Evolutionary conservation across 1,284 basidiomycete genomes (phyloP), one percentile per base, ranked within the genome.

Genomic region (Clitocybe nebularis): DNA sequence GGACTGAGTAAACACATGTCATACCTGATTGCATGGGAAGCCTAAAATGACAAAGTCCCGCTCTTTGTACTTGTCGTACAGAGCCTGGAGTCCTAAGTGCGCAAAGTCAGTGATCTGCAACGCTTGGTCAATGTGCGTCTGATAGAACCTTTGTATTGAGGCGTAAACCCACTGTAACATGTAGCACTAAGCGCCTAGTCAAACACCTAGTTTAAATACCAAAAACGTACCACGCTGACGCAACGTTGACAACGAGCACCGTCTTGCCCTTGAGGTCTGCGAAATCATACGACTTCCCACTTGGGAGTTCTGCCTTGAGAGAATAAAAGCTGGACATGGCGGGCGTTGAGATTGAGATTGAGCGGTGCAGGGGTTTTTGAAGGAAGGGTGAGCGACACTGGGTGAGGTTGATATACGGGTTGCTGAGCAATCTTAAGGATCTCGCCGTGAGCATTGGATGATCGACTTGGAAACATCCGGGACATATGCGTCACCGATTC

Each of bases 1-100:
- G 5, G 2, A 9, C 26, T 8, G 19, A 32, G 14, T 11, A 33
- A 23, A 34, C 6, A 11, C 9, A 16, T 32, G 20, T 38, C 71
- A 48, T 46, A 89, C 89, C 71, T 93, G 92, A 62, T 95, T 94
- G 70, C 84, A 93, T 22, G 92, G 92, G 73, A 94, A 94, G 1
- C 93, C 92, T 44, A 95, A 72, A 53, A 94, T 79, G 46, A 83
- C 71, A 41, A 95, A 74, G 11, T 74, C 87, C 46, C 77, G 71
- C 44, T 84, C 81, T 53, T 85, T 83, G 71, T 93, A 84, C 63
- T 92, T 90, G 52, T 93, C 81, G 63, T 93, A 81, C 24, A 96
- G 67, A 5, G 69, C 71, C 66, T 96, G 89, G 14, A 96, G 76
- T 50, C 89, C 85, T 78, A 43, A 16, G 21, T 14, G 9, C n/a